Evolutionary conservation across 371 early-diverging fungal genomes (phyloP).

Genomic region (Mucor saturninus): DNA sequence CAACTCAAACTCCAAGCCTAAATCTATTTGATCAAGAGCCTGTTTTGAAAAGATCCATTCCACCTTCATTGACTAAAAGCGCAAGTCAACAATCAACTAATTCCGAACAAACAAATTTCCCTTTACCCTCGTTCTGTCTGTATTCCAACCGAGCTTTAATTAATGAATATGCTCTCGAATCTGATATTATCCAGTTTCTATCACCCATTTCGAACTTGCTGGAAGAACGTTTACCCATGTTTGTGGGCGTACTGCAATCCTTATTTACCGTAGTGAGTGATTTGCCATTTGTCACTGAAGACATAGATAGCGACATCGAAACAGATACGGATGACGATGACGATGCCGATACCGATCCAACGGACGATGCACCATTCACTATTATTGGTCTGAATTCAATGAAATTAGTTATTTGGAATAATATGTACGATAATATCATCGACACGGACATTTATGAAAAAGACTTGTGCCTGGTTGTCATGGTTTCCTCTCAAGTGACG

Average conservation of each 20-base stretch:
- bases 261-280: conserved; percentile 27
- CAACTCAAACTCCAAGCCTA: background rate
- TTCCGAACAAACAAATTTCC: background rate
- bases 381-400: conserved; percentile 27
- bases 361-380: conserved; percentile 15
- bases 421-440: conserved; percentile 12
- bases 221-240: conserved; percentile 28
- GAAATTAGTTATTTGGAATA: conserved; percentile 25
- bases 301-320: background rate
- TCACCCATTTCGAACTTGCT: conserved; percentile 14
- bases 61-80: background rate
- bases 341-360: conserved; percentile 2
- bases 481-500: conserved; percentile 16
- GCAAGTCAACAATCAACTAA: background rate
- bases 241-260: conserved; percentile 34
- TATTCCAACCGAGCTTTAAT: conserved; percentile 26
- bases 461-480: conserved; percentile 25
- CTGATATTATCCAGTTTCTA: conserved; percentile 33
- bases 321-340: conserved; percentile 7
- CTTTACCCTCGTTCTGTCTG: conserved; percentile 30
- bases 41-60: background rate
- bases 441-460: conserved; percentile 14
- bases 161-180: conserved; percentile 27
- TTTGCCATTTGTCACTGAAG: conserved; percentile 10
- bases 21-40: background rate